Conservation (phyloP, 164 flowering plant genomes). For the Nymphaea colorata region DNA sequence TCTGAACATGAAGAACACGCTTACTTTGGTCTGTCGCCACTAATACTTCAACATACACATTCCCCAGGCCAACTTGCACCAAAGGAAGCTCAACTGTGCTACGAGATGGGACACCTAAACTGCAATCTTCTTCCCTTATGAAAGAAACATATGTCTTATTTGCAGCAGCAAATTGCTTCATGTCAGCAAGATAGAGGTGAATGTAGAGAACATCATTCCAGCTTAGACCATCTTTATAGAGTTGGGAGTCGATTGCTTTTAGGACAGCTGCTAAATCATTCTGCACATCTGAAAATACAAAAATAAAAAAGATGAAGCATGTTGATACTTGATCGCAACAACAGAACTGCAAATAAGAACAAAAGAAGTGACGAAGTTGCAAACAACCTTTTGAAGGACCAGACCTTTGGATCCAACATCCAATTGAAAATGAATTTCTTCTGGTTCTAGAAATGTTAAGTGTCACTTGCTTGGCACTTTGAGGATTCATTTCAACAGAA, state of each 20-base stretch:
- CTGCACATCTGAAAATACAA: slow-evolving; percentile 37
- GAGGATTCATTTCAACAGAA: slow-evolving; percentile 14
- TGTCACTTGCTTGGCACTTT: slow-evolving; percentile 14
- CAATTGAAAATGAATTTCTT: slow-evolving; percentile 47
- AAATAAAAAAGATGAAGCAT: neutral
- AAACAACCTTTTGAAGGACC: slow-evolving; percentile 45
- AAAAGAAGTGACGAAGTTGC: neutral
- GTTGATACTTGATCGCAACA: neutral
- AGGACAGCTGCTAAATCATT: slow-evolving; percentile 55
- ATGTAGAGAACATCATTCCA: slow-evolving; percentile 82
- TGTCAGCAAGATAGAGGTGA: slow-evolving; percentile 79
- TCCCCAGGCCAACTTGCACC: slow-evolving; percentile 44
- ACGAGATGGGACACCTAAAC: slow-evolving; percentile 91
- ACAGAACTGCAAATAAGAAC: neutral
- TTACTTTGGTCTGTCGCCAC: slow-evolving; percentile 58
- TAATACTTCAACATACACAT: slow-evolving; percentile 69
- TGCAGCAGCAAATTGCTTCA: slow-evolving; percentile 71
- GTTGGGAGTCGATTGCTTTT: slow-evolving; percentile 37
- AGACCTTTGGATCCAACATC: slow-evolving; percentile 65
- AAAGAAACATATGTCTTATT: slow-evolving; percentile 78
- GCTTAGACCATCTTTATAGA: slow-evolving; percentile 35
- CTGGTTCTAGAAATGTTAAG: slow-evolving; percentile 40
- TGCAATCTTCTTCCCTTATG: slow-evolving; percentile 82
- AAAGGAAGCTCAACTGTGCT: slow-evolving; percentile 89
- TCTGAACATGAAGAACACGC: slow-evolving; percentile 87